Evolutionary conservation across 177 flowering plant genomes (phyloP), one percentile per base, ranked within the genome.

Genomic region (Telopea speciosissima): DNA sequence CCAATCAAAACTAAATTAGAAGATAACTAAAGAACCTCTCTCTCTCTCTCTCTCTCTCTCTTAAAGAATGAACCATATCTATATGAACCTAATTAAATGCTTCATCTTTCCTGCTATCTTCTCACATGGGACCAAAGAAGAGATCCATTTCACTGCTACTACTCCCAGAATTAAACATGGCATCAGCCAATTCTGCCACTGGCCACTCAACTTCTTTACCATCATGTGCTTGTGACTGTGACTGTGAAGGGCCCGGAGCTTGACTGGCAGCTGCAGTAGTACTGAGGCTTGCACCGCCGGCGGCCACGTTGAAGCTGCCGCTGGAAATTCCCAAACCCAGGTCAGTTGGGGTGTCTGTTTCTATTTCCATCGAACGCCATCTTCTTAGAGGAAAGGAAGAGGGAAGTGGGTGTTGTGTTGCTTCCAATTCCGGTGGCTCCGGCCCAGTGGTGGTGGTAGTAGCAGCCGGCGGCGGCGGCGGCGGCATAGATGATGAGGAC

Each of bases 101-200:
- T 71, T 0, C 56, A 25, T 25, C 81, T 80, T 81, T 78, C 74
- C 63, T 83, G 40, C 40, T 28, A 28, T 28, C 80, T 11, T 77
- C 78, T 23, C 78, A 80, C 49, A 28, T 22, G 68, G 82, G 66
- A 69, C 86, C 69, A 71, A 90, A 89, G 49, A 90, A 74, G n/a
- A 82, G 67, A 21, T 89, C 93, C 88, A 89, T 83, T 82, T 84
- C 86, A 17, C 79, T 78, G 74, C 85, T 80, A 66, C 85, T 83
- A 73, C 85, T 81, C 0, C 87, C 89, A 1, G 90, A 82, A 73
- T 89, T 87, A 54, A 90, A 89, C 89, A 90, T 85, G 3, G 61
- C 84, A 66, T 86, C 87, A 11, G 87, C 93, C 80, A 87, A 70
- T 13, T 87, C 89, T 42, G 73, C 78, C 68, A 86, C 86, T 8